Conservation (phyloP, 495 filamentous ascomycete genomes). For the Pseudoneurospora amorphoporcata region DNA sequence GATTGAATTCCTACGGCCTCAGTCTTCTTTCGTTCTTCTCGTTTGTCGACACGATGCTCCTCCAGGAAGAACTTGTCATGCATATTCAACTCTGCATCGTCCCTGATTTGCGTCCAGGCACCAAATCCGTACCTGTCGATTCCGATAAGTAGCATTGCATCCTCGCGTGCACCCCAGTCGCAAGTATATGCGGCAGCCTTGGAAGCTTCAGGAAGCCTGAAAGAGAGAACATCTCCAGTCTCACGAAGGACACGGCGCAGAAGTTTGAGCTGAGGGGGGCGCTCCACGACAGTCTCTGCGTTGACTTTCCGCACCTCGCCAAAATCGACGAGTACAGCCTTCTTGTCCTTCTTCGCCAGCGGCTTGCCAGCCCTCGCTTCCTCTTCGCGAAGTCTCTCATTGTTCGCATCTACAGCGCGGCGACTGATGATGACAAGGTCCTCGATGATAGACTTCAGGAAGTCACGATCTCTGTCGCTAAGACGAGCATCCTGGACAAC, state of each 20-base stretch:
- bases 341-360: constrained; percentile 89
- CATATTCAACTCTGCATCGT: constrained; percentile 79
- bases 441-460: constrained; percentile 53
- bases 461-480: constrained; percentile 63
- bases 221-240: constrained; percentile 56
- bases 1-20: constrained; percentile 77
- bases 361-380: constrained; percentile 64
- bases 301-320: constrained; percentile 87
- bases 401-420: constrained; percentile 63
- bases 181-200: constrained; percentile 81
- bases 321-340: constrained; percentile 89
- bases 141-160: constrained; percentile 93
- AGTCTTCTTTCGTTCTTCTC: constrained; percentile 72
- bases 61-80: constrained; percentile 92
- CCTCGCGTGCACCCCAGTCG: constrained; percentile 82
- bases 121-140: constrained; percentile 90
- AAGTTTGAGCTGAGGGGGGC: constrained; percentile 77
- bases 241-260: constrained; percentile 59
- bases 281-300: constrained; percentile 84
- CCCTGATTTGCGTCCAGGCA: constrained; percentile 84
- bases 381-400: constrained; percentile 55
- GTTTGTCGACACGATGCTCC: constrained; percentile 95
- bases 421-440: constrained; percentile 43
- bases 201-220: constrained; percentile 81
- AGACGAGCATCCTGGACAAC: constrained; percentile 78